Evolutionary conservation across 1,139 yeast species (phyloP), one percentile per base, ranked within the genome.

Genomic region (Candida sojae): DNA sequence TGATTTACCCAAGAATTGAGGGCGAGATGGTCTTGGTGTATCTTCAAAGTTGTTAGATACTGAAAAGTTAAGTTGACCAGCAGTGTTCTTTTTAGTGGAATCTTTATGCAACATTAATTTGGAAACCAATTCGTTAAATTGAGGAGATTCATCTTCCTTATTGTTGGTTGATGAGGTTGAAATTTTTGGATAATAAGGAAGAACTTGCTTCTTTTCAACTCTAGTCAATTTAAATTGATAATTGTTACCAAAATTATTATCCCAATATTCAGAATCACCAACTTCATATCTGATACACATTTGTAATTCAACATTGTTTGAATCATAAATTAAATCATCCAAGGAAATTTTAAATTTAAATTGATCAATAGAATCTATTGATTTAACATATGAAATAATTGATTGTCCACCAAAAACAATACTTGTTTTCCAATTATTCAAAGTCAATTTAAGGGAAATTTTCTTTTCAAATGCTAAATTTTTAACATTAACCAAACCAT

Each of bases 391-490:
- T 2, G 57, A 47, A 13, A 63, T 60, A 26, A 53, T 50, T 3
- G 50, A 53, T 26, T 50, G 48, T 42, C 67, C 64, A 39, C 65
- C 63, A 50, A 69, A 63, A 31, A 64, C 61, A 44, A 68, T 56
- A 45, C 59, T 62, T 9, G 72, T 61, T 43, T 61, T 57, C 80
- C 80, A 75, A 47, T 63, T 59, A 53, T 74, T 67, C 47, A 68
- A 61, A 3, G 79, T 66, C 48, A 74, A 55, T 55, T 75, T 75
- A 40, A 74, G 56, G 40, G 61, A 59, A 39, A 75, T 53, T 10
- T 53, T 53, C 58, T 75, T 75, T 51, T 73, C 76, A 54, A 63
- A 74, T 7, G 71, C 72, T 37, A 74, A 53, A 57, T 75, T 75
- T 41, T 64, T 60, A 50, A 68, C 73, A 60, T 68, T 63, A 31